Percentiles rank a stretch among this genome's conserved stretches.
Evolutionary conservation across 2,329 filamentous ascomycete genomes (phyloP).

Genomic region (Pseudogymnoascus sp.): DNA sequence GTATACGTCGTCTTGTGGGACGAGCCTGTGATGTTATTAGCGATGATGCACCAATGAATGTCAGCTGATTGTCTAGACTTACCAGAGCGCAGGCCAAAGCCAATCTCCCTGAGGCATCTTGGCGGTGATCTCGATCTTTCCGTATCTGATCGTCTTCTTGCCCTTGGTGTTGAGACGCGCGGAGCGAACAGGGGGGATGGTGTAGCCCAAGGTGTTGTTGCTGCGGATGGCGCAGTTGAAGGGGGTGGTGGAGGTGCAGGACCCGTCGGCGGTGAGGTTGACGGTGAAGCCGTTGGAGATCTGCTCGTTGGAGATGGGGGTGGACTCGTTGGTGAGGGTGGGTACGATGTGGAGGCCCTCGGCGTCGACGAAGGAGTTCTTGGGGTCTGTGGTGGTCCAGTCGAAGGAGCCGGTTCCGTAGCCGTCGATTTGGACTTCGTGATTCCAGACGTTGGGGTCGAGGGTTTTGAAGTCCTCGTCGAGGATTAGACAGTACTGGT

Average conservation of each 20-base stretch:
- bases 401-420: conserved; percentile 45
- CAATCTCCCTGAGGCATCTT: conserved; percentile 48
- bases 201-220: conserved; percentile 39
- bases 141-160: conserved; percentile 43
- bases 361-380: conserved; percentile 43
- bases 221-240: conserved; percentile 36
- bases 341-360: conserved; percentile 51
- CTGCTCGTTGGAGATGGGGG: conserved; percentile 35
- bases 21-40: conserved; percentile 36
- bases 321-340: conserved; percentile 42
- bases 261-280: conserved; percentile 39
- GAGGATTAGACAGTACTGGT: conserved; percentile 44
- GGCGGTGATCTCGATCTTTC: conserved; percentile 48
- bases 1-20: conserved; percentile 43
- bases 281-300: conserved; percentile 38
- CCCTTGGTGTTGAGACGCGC: conserved; percentile 44
- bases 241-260: conserved; percentile 35
- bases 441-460: conserved; percentile 42
- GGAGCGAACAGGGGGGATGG: conserved; percentile 45
- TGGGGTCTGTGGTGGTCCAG: conserved; percentile 45
- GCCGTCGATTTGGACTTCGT: conserved; percentile 41
- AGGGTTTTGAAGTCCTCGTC: conserved; percentile 45
- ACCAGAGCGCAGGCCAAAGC: conserved; percentile 45
- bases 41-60: no score
- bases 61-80: conserved; percentile 9